Evolutionary conservation across 352 stramenopile species (phyloP), one percentile per base, ranked within the genome.

Genomic region (Hyaloperonospora arabidopsidis): DNA sequence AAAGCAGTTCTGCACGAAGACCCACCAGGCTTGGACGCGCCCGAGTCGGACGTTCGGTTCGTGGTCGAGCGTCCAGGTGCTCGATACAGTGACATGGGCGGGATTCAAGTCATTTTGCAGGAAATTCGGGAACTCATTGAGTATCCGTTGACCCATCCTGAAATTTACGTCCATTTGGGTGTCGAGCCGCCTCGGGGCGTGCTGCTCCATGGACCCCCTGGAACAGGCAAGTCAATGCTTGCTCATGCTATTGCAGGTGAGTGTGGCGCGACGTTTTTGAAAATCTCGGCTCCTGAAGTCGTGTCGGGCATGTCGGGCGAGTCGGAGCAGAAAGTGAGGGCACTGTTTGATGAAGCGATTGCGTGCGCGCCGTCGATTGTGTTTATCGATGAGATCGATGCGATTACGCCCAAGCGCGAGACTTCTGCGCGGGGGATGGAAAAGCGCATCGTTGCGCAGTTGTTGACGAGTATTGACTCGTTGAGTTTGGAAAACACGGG

Each of bases 341-440:
- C 89, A 36, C 65, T 96, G n/a, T 98, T 99, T 65, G 92, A 98
- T 56, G 89, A 98, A 63, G 95, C 95, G 0, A 84, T 97, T 45
- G 84, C 70, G 36, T 96, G 97, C 47, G 91, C 88, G 47, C 95
- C 87, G 55, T 92, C 96, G 7, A 98, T 99, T 65, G 89, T 99
- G 54, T 99, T 99, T 66, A 97, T 99, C 60, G 95, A 98, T 58
- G 94, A 98, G 65, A 95, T 98, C 67, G 94, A 98, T 61, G 96
- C 93, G 7, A 98, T 98, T 76, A 96, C 93, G 19, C 92, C 93
- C 15, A 96, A 97, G 67, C 72, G 94, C 54, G 95, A 97, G 64
- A 97, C 77, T 5, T 91, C 88, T 28, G 86, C 88, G 36, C 87
- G 92, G 38, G 91, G 97, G 53, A 96, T 98, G 87, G 95, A 98